These are phyloP conservation scores for Abrus pulchellus DNA, from an alignment of 306 rosid genomes.

Conservation along the genomic window DNA sequence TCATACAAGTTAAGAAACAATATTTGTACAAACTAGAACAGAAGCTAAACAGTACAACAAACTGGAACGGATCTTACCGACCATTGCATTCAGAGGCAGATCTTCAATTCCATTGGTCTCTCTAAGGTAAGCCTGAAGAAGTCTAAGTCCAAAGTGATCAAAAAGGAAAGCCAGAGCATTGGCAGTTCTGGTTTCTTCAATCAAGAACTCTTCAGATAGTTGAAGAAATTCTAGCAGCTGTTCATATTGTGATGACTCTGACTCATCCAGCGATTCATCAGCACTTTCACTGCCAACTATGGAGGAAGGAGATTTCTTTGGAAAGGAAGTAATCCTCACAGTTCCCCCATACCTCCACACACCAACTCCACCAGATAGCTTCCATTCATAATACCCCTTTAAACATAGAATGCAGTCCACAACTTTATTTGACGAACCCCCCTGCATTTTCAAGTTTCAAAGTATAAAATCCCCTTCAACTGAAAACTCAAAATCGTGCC, in stretches of 20 bases:
- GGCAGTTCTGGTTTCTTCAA: constrained; percentile 78
- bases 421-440: constrained; percentile 90
- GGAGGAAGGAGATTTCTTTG: constrained; percentile 77
- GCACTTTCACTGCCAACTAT: constrained; percentile 79
- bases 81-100: constrained; percentile 94
- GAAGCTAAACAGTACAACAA: constrained; percentile 27
- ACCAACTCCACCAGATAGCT: constrained; percentile 88
- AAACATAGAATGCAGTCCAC: constrained; percentile 98
- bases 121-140: constrained; percentile 88
- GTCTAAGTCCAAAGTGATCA: constrained; percentile 89
- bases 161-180: constrained; percentile 85
- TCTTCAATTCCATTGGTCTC: constrained; percentile 76
- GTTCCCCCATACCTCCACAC: constrained; percentile 99
- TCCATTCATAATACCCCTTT: constrained; percentile 96
- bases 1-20: constrained; percentile 10
- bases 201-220: constrained; percentile 75
- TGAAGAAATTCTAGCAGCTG: constrained; percentile 84
- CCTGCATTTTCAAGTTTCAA: constrained; percentile 64
- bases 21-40: constrained; percentile 12
- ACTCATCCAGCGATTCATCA: constrained; percentile 85
- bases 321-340: constrained; percentile 85
- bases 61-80: constrained; percentile 79
- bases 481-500: constrained; percentile 6
- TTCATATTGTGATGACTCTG: constrained; percentile 88
- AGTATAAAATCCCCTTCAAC: constrained; percentile 10